phyloP scores from a whole-genome alignment of 768 basidiomycete genomes.

The Dentipellis fragilis region DNA sequence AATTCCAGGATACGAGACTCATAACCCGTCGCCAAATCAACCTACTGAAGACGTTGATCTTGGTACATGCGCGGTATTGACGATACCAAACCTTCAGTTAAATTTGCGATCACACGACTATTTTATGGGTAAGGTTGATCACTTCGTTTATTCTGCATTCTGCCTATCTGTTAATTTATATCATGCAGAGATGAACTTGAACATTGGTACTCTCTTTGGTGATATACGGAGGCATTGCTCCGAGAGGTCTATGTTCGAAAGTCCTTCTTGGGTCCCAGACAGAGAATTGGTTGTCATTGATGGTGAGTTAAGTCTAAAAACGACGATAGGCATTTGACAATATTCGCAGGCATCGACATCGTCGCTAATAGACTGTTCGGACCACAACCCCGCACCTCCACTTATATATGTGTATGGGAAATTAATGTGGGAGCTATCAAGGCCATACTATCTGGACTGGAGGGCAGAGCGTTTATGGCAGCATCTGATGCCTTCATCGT shows the following conservation, averaged over 20 bases:
- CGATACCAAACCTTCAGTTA: constrained; percentile 61
- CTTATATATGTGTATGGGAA: constrained; percentile 94
- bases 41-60: constrained; percentile 25
- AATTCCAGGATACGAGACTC: constrained; percentile 49
- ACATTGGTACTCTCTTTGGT: constrained; percentile 52
- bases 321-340: neutral
- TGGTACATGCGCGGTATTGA: constrained; percentile 46
- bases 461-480: constrained; percentile 40
- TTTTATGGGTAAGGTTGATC: constrained; percentile 61
- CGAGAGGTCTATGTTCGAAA: constrained; percentile 27
- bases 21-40: constrained; percentile 16
- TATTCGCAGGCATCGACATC: constrained; percentile 55
- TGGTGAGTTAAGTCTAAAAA: constrained; percentile 20
- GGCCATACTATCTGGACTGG: constrained; percentile 41
- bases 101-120: constrained; percentile 76
- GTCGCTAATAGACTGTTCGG: constrained; percentile 84
- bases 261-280: constrained; percentile 10
- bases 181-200: constrained; percentile 19
- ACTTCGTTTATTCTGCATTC: neutral
- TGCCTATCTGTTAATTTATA: neutral
- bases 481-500: constrained; percentile 49
- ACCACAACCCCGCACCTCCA: constrained; percentile 69
- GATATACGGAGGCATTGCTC: constrained; percentile 37
- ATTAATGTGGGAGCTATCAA: constrained; percentile 60
- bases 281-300: constrained; percentile 38